Evolutionary conservation across 2,329 filamentous ascomycete species (phyloP).

Genomic region (Alternaria brassicae): DNA sequence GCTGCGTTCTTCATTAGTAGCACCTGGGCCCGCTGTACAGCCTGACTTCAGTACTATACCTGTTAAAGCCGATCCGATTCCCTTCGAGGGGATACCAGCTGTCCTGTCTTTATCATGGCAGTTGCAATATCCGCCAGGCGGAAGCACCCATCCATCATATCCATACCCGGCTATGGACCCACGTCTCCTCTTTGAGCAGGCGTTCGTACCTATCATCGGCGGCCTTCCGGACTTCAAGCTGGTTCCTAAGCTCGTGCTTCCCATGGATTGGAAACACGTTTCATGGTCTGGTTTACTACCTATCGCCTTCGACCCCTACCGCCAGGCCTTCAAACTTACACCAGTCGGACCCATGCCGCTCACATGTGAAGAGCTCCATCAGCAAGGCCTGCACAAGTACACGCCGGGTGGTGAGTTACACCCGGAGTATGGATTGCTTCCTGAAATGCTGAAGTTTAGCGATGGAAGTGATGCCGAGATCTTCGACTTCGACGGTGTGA

Average conservation of each 20-base stretch:
- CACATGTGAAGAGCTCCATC: conserved; percentile 28
- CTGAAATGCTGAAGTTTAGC: conserved; percentile 8
- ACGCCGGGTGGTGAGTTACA: conserved; percentile 25
- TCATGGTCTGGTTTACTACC: conserved; percentile 26
- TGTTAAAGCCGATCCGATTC: conserved; percentile 1
- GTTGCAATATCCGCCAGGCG: conserved; percentile 25
- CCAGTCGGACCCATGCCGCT: conserved; percentile 27
- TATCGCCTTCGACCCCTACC: conserved; percentile 26
- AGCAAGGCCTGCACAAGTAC: conserved; percentile 23
- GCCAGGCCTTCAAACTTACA: conserved; percentile 30
- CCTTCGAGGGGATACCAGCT: conserved; percentile 8
- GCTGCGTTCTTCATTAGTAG: too few relatives aligned
- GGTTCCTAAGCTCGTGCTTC: conserved; percentile 11
- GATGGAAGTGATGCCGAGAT: conserved; percentile 25
- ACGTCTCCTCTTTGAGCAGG: conserved; percentile 18
- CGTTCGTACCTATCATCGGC: conserved; percentile 19
- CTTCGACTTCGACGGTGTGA: conserved; percentile 23
- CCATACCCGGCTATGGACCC: conserved; percentile 25
- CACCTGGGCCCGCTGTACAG: not conserved
- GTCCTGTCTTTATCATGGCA: conserved; percentile 19
- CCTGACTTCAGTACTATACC: not conserved
- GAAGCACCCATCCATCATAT: conserved; percentile 27
- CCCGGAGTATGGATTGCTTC: conserved; percentile 24
- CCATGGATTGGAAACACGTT: conserved; percentile 22
- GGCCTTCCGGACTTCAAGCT: conserved; percentile 20